Evolutionary conservation across 108 stramenopile genomes (phyloP).

Genomic region (Nitzschia putrida): DNA sequence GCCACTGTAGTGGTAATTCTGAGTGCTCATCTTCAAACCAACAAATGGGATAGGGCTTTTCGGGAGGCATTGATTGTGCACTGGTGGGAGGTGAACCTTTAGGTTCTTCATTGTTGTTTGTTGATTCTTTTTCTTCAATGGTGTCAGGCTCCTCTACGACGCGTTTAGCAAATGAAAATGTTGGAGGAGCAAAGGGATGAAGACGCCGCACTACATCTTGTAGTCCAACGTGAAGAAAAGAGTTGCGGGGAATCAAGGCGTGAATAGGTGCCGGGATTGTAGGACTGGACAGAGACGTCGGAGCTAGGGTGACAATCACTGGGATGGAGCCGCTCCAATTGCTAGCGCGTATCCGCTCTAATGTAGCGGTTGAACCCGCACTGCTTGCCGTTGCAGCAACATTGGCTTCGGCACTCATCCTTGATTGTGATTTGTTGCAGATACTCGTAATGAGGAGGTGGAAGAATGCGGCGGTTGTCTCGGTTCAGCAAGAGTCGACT

Average conservation of each 20-base stretch:
- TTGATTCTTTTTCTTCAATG: background rate
- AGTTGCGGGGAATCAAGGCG: slow-evolving; percentile 60
- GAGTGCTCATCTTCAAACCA: slow-evolving; percentile 86
- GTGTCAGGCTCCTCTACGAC: slow-evolving; percentile 34
- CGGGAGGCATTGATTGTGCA: background rate
- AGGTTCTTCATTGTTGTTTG: slow-evolving; percentile 16
- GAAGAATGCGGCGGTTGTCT: no score
- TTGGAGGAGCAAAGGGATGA: slow-evolving; percentile 63
- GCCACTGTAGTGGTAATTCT: slow-evolving; percentile 71
- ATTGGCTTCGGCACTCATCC: no score
- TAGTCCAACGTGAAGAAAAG: slow-evolving; percentile 74
- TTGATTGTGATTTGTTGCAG: no score
- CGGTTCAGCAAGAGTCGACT: no score
- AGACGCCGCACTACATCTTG: slow-evolving; percentile 55
- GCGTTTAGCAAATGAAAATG: slow-evolving; percentile 30
- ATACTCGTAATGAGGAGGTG: no score
- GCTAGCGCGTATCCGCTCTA: slow-evolving; percentile 24
- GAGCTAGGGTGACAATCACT: slow-evolving; percentile 59
- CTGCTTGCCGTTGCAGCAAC: background rate
- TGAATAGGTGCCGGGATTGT: slow-evolving; percentile 64
- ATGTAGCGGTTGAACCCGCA: background rate
- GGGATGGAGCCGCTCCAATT: slow-evolving; percentile 78
- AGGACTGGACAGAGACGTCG: slow-evolving; percentile 71
- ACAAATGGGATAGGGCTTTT: slow-evolving; percentile 52
- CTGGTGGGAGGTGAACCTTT: background rate